Evolutionary conservation across 129 eudicot species (phyloP).

Genomic region (Gnaphalium uliginosum): DNA sequence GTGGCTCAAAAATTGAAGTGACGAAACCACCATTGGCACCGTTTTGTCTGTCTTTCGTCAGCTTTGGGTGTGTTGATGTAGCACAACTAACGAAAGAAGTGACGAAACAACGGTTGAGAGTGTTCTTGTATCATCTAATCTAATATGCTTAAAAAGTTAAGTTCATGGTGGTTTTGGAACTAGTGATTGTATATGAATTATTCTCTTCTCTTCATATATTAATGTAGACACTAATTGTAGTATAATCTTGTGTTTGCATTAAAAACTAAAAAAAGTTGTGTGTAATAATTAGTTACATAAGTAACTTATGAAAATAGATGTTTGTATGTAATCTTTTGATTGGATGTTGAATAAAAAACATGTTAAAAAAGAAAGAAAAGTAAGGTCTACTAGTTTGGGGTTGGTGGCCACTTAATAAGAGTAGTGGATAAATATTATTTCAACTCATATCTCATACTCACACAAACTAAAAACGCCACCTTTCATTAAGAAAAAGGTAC

Average conservation of each 20-base stretch:
- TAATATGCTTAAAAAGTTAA: too few species aligned
- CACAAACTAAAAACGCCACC: too few species aligned
- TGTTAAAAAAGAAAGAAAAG: slow-evolving; percentile 23
- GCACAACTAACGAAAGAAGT: too few species aligned
- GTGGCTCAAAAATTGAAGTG: too few species aligned
- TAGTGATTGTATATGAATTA: not conserved
- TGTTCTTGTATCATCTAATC: too few species aligned
- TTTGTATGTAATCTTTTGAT: slow-evolving; percentile 17
- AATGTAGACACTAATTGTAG: not conserved
- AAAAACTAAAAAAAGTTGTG: not conserved
- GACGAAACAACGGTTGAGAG: too few species aligned
- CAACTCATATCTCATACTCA: slow-evolving; percentile 23
- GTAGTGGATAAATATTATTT: slow-evolving; percentile 31
- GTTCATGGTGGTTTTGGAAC: not conserved
- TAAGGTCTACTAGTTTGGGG: slow-evolving; percentile 26
- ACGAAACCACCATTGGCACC: too few species aligned
- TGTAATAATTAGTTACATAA: not conserved
- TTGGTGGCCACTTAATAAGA: slow-evolving; percentile 38
- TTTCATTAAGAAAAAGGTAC: too few species aligned
- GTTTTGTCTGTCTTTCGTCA: too few species aligned
- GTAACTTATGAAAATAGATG: not conserved
- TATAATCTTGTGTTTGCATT: not conserved
- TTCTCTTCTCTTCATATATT: too few species aligned
- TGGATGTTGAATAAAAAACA: slow-evolving; percentile 23
- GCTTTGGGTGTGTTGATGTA: too few species aligned